These are phyloP conservation scores for Phytophthora podocarpi DNA, from an alignment of 352 stramenopile species.

Conservation along the genomic window DNA sequence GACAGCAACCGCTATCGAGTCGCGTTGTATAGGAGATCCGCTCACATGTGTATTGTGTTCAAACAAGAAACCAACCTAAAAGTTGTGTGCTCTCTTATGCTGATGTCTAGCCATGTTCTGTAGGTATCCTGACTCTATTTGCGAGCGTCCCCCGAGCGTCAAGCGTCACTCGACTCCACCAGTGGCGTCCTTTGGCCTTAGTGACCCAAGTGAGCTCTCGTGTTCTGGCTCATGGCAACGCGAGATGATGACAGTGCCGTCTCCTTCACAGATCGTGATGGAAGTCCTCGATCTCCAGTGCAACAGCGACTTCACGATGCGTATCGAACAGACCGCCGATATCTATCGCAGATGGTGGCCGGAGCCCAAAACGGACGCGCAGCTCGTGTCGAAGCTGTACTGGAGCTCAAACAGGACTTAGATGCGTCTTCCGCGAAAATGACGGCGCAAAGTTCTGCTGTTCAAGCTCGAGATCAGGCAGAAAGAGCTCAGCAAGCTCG, in stretches of 20 bases:
- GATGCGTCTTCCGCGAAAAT: slow-evolving; percentile 52
- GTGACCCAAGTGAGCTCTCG: background rate
- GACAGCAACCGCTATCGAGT: background rate
- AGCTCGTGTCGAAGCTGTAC: slow-evolving; percentile 51
- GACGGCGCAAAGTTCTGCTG: slow-evolving; percentile 47
- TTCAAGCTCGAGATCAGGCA: slow-evolving; percentile 32
- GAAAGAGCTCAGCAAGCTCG: slow-evolving; percentile 38
- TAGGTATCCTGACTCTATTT: slow-evolving; percentile 1
- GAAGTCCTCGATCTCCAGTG: slow-evolving; percentile 29
- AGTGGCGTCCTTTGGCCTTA: slow-evolving; percentile 4
- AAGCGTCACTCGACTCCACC: slow-evolving; percentile 19
- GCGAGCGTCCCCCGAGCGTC: slow-evolving; percentile 4
- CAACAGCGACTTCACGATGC: slow-evolving; percentile 56
- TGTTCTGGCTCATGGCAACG: slow-evolving; percentile 8
- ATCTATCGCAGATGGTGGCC: slow-evolving; percentile 53
- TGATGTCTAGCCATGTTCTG: background rate
- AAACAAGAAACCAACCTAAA: slow-evolving; percentile 15
- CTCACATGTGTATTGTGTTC: slow-evolving; percentile 15
- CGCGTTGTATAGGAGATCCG: slow-evolving; percentile 7
- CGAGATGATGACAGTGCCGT: background rate
- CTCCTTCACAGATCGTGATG: background rate
- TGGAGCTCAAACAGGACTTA: slow-evolving; percentile 65
- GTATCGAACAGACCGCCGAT: slow-evolving; percentile 51
- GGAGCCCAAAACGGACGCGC: slow-evolving; percentile 34
- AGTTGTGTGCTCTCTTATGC: background rate